Evolutionary conservation across 768 basidiomycete genomes (phyloP).

Genomic region (Phylloporus arenicola): DNA sequence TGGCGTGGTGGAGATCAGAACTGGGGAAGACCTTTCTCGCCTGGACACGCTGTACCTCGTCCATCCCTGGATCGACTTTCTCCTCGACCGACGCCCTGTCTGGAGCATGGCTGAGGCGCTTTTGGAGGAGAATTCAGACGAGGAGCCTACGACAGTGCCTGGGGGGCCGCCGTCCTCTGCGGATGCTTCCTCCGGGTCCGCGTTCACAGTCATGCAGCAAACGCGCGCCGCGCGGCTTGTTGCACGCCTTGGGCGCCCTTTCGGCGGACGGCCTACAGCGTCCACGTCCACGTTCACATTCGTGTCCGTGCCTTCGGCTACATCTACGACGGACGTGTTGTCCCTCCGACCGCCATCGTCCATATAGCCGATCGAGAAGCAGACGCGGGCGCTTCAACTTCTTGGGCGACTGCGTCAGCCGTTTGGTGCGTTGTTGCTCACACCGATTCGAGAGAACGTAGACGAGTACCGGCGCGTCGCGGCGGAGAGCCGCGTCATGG

Average conservation of each 20-base stretch:
- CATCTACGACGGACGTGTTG: background rate
- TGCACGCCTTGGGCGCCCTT: background rate
- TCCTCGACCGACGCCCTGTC: constrained; percentile 2
- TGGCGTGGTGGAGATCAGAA: constrained; percentile 7
- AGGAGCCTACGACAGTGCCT: background rate
- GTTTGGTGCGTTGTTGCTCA: background rate
- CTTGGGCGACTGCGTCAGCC: no score
- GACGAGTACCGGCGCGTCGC: background rate
- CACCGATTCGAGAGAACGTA: background rate
- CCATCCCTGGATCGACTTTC: constrained; percentile 15
- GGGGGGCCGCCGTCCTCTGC: background rate
- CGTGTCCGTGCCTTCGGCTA: background rate
- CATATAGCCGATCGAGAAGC: background rate
- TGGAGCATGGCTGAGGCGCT: background rate
- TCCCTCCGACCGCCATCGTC: background rate
- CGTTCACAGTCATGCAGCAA: background rate
- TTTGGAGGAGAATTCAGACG: background rate
- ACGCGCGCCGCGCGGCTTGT: background rate
- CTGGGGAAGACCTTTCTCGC: constrained; percentile 6
- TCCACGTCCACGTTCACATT: background rate
- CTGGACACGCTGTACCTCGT: constrained; percentile 1
- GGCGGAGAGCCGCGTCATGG: background rate
- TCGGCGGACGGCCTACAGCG: background rate
- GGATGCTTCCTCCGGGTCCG: background rate
- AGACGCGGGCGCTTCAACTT: background rate